Percentiles rank a stretch among this genome's conserved stretches.
phyloP scores from a whole-genome alignment of 768 basidiomycete species.

The Hemileccinum impolitum region DNA sequence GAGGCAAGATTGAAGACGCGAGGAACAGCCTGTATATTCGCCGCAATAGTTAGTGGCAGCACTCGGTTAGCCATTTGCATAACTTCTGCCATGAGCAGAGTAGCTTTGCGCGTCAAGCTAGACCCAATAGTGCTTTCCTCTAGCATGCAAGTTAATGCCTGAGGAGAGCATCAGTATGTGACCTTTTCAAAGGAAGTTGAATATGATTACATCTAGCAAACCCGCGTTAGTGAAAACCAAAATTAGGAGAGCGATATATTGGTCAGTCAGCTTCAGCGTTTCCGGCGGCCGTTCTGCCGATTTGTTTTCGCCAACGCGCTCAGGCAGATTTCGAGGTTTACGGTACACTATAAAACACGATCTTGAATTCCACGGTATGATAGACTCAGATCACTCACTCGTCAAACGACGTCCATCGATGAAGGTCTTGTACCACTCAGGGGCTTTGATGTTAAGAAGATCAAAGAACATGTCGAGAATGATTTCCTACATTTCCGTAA shows the following conservation, averaged over 20 bases:
- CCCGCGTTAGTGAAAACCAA: conserved; percentile 85
- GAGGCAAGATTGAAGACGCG: conserved; percentile 81
- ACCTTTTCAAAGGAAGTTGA: neutral
- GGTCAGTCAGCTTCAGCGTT: conserved; percentile 82
- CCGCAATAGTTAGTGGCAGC: conserved; percentile 76
- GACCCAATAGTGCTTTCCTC: conserved; percentile 74
- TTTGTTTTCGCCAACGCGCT: conserved; percentile 33
- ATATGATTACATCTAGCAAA: conserved; percentile 68
- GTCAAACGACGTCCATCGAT: conserved; percentile 86
- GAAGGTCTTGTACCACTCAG: conserved; percentile 91
- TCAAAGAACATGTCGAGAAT: conserved; percentile 94
- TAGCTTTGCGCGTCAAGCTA: conserved; percentile 83
- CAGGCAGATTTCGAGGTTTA: conserved; percentile 42
- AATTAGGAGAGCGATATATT: conserved; percentile 85
- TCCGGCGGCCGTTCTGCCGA: conserved; percentile 47
- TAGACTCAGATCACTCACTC: conserved; percentile 46
- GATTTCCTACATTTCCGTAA: conserved; percentile 64
- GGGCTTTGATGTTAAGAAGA: conserved; percentile 84
- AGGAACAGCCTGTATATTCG: conserved; percentile 84
- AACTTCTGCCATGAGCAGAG: conserved; percentile 85
- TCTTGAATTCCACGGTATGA: neutral
- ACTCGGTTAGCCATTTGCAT: conserved; percentile 86
- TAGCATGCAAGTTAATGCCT: conserved; percentile 85
- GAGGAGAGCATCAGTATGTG: conserved; percentile 2
- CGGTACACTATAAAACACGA: conserved; percentile 56